Base-by-base conservation (phyloP, 2,329 filamentous ascomycete genomes). In the Epichloe amarillans region DNA sequence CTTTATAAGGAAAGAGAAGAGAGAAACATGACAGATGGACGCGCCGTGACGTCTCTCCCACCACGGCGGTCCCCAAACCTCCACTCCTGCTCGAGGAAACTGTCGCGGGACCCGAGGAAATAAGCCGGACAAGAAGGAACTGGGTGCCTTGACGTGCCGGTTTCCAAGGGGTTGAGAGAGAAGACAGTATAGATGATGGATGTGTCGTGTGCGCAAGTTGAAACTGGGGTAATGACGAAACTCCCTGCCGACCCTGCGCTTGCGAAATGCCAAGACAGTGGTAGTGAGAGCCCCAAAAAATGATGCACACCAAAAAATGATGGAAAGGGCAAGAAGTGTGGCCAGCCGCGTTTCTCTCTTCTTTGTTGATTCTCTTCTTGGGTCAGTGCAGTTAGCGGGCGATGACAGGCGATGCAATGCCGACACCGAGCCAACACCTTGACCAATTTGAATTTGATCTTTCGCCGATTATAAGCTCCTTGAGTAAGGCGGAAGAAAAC, bases 41-140 rank as follows among this genome's bases (percentile, higher is more conserved):
- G 59, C 61, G 67, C 67, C 68, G 70, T 72, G 73, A 74, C 78
- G 79, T 82, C 77, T 74, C 79, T 81, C 75, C 75, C 75, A 76
- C 72, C 75, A 75, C 68, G 70, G 67, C 67, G 60, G 61, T 63
- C 62, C 57, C 55, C 58, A 54, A 58, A 51, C 53, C 59, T 65
- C 64, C 47, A 59, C 65, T 65, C 66, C 62, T 43, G 45, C 37
- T 40, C 26, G 23, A 33, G 58, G 59, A 57, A 65, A 68, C 73
- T 76, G 73, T 76, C 73, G 73, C 67, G 63, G 65, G 66, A 66
- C 63, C 63, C 59, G 19, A 52, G 52, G 47, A 41, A 40, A n/a
- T 23, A 19, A 23, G 46, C 47, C 8, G 12, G 33, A 33, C 15
- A 49, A 35, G 21, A 45, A 17, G 21, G 10, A 41, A 14, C 4